Evolutionary conservation across 2,329 filamentous ascomycete species (phyloP).

Genomic region (Emericellopsis atlantica): DNA sequence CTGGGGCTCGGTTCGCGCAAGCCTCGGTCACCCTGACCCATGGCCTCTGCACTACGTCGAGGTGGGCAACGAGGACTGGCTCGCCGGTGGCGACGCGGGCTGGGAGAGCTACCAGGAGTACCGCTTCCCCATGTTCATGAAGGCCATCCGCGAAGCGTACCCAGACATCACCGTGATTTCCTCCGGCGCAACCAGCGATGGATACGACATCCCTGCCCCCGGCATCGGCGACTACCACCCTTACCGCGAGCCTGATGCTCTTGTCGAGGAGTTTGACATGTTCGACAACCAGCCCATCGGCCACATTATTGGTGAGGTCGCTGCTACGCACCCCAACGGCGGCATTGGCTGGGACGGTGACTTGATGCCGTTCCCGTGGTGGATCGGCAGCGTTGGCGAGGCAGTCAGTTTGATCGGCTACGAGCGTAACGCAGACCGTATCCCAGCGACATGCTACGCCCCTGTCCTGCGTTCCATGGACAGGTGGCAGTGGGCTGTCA

Average conservation of each 20-base stretch:
- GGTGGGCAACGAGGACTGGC: slow-evolving; percentile 56
- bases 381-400: slow-evolving; percentile 50
- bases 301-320: slow-evolving; percentile 35
- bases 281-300: slow-evolving; percentile 34
- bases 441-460: slow-evolving; percentile 40
- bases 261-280: slow-evolving; percentile 33
- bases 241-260: slow-evolving; percentile 35
- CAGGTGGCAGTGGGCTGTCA: slow-evolving; percentile 37
- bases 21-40: slow-evolving; percentile 47
- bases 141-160: slow-evolving; percentile 43
- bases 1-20: slow-evolving; percentile 44
- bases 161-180: slow-evolving; percentile 44
- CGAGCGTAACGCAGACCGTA: slow-evolving; percentile 50
- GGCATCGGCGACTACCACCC: slow-evolving; percentile 36
- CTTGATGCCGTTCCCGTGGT: slow-evolving; percentile 36
- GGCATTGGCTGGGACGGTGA: slow-evolving; percentile 30
- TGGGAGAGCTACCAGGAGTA: slow-evolving; percentile 37
- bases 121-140: slow-evolving; percentile 45
- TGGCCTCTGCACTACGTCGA: slow-evolving; percentile 51
- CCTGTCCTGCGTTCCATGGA: slow-evolving; percentile 36
- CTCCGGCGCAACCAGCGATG: slow-evolving; percentile 30
- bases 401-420: slow-evolving; percentile 52
- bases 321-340: slow-evolving; percentile 38
- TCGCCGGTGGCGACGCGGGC: slow-evolving; percentile 32
- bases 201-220: slow-evolving; percentile 23